Evolutionary conservation across 2,329 filamentous ascomycete species (phyloP), one percentile per base, ranked within the genome.

Genomic region (Ophiosphaerella narmari): DNA sequence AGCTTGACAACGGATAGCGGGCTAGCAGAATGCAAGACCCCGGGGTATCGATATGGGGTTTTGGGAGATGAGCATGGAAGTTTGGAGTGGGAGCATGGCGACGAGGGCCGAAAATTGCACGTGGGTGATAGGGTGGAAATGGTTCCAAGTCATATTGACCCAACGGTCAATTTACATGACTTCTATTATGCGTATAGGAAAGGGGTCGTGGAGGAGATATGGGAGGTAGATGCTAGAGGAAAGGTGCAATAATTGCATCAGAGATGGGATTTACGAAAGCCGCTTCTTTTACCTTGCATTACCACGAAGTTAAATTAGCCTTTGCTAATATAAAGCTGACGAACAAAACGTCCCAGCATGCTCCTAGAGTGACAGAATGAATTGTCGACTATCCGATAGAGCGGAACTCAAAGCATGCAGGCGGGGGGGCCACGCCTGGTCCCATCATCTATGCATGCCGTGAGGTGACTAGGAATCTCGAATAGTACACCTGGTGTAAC

Each of bases 71-170:
- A 81, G 63, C 79, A 81, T 43, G 79, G 79, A 1, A 75, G 74
- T 3, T 56, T 81, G 38, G 71, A 38, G 8, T 81, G 79, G 79
- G 73, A 74, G 3, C 72, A 76, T n/a, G 73, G 68, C 23, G 37
- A 11, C 11, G 43, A 51, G 6, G 48, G 65, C 57, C 9, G 70
- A 2, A 67, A 59, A 2, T 59, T 81, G 38, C 58, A 63, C 2
- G 67, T 81, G 24, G 79, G 79, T 0, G 78, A 80, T 60, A 65
- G 75, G 4, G 73, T 81, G 9, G 77, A 80, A 64, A 80, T 82
- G 78, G 65, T 82, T 11, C 80, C 79, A 0, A 82, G 79, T 56
- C 80, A 82, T 60, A 82, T 82, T 47, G 80, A 82, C 57, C 79
- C 80, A 0, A 82, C 80, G 0, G 74, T 82, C 46, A 82, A 82